These are phyloP conservation scores for Pilasporangium apinafurcum DNA, from an alignment of 352 stramenopile genomes.

Conservation along the genomic window DNA sequence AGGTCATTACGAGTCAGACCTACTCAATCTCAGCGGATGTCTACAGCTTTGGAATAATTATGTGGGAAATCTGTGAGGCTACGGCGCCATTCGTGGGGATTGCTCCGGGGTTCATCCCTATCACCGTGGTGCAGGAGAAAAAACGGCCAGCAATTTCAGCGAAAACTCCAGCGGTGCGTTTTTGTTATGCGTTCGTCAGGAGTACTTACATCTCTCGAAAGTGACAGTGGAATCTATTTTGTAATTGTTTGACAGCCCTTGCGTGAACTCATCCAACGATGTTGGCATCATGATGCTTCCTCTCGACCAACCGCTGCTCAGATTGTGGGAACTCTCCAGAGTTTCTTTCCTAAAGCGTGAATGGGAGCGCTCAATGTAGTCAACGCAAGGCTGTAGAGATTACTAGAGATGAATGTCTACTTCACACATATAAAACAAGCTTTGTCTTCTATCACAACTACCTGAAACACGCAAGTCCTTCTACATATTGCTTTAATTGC, in stretches of 20 bases:
- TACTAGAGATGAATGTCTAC: background rate
- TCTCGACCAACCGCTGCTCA: conserved; percentile 34
- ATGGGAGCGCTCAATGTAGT: background rate
- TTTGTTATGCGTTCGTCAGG: background rate
- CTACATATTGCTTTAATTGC: conserved; percentile 72
- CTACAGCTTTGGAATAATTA: conserved; percentile 76
- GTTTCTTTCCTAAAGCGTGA: conserved; percentile 33
- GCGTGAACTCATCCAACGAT: conserved; percentile 46
- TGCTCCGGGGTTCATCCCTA: conserved; percentile 39
- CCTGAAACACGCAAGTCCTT: conserved; percentile 62
- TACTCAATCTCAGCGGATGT: conserved; percentile 73
- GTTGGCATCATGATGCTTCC: conserved; percentile 59
- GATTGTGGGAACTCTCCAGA: conserved; percentile 30
- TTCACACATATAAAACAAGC: background rate
- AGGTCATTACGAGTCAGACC: conserved; percentile 55
- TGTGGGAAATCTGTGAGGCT: conserved; percentile 78
- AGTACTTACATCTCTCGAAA: background rate
- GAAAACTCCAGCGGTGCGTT: conserved; percentile 42
- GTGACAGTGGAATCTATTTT: background rate
- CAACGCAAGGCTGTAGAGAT: background rate
- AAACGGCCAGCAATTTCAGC: conserved; percentile 46
- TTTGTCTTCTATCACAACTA: conserved; percentile 15
- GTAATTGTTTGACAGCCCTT: conserved; percentile 40
- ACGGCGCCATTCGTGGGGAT: conserved; percentile 57
- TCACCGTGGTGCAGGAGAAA: conserved; percentile 64